Percentiles rank a stretch among this genome's conserved stretches.
Evolutionary conservation across 2,329 filamentous ascomycete genomes (phyloP).

Genomic region (Talaromyces verruculosus): DNA sequence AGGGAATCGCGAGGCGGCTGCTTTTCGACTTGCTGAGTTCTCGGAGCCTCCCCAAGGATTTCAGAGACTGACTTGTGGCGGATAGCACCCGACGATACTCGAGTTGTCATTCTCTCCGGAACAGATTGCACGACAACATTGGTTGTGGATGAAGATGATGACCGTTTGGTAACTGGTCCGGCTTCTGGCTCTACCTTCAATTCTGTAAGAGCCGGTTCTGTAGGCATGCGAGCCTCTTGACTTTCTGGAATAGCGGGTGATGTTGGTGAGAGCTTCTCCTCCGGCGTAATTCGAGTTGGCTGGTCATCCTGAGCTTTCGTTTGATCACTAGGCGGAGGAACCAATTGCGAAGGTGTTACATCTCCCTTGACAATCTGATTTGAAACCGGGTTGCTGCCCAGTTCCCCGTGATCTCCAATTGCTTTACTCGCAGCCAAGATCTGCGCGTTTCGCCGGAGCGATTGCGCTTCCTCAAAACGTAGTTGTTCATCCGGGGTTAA

Average conservation of each 20-base stretch:
- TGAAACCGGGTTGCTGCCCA: conserved; percentile 22
- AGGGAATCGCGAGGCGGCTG: conserved; percentile 27
- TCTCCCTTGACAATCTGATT: conserved; percentile 33
- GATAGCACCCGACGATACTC: conserved; percentile 69
- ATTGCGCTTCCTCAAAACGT: conserved; percentile 56
- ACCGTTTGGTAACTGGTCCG: conserved; percentile 29
- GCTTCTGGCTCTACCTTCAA: conserved; percentile 14
- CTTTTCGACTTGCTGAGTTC: conserved; percentile 38
- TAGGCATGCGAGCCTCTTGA: neutral
- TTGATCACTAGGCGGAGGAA: conserved; percentile 21
- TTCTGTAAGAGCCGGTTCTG: conserved; percentile 11
- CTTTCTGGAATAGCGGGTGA: conserved; percentile 24
- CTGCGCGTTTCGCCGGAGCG: conserved; percentile 28
- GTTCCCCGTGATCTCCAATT: conserved; percentile 24
- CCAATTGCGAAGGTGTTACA: conserved; percentile 21
- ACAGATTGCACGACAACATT: conserved; percentile 35
- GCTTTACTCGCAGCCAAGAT: conserved; percentile 26
- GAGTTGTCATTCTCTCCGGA: conserved; percentile 63
- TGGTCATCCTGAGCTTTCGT: conserved; percentile 26
- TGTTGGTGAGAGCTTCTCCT: conserved; percentile 17
- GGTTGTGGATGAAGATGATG: conserved; percentile 19
- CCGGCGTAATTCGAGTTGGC: conserved; percentile 19
- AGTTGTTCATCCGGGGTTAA: conserved; percentile 61
- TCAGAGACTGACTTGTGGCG: conserved; percentile 72
- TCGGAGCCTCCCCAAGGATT: conserved; percentile 63